Base-by-base conservation (phyloP, 2,329 filamentous ascomycete species). In the Fusarium floridanum region DNA sequence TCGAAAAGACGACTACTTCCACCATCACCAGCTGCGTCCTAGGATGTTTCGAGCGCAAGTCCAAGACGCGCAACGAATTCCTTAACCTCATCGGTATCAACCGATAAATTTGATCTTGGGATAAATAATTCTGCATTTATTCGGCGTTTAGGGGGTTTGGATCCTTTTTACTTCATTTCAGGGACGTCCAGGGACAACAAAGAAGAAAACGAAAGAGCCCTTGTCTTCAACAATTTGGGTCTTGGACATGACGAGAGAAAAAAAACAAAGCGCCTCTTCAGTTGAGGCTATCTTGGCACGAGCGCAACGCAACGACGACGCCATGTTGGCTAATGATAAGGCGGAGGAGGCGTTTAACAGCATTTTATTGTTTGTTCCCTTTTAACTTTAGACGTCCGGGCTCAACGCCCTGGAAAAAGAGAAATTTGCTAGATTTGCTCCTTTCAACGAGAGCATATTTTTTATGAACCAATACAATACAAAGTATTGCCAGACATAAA, bases 21-120 rank as follows among this genome's bases (percentile, higher is more conserved):
- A 98, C 97, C 8, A 97, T 97, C 41, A 99, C 97, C 20, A 98
- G 95, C 86, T 98, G 96, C 82, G 97, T 99, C 85, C 90, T 98
- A n/a, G 97, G 97, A 43, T 95, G 95, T 79, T 97, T 99, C 88
- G 92, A 98, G 81, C 92, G 92, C 70, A 95, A 94, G 78, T 94
- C 95, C 71, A 98, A 98, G 88, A 98, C 96, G 12, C 89, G 97
- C 78, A 97, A 98, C 82, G 97, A 99, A 84, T 99, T 99, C 80
- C 85, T 99, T 81, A 98, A 92, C 78, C 88, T 99, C 39, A 86
- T 92, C 37, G 89, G 89, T 43, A 83, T 95, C 66, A 91, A 94
- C 74, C 63, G 71, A 68, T 74, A 61, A 41, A 27, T 34, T 34
- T 34, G 43, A 55, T 50, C 59, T 24, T 24, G 55, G 36, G 29